These are phyloP conservation scores for Ophiocordyceps unilateralis DNA, from an alignment of 2,329 filamentous ascomycete species.

Conservation along the genomic window DNA sequence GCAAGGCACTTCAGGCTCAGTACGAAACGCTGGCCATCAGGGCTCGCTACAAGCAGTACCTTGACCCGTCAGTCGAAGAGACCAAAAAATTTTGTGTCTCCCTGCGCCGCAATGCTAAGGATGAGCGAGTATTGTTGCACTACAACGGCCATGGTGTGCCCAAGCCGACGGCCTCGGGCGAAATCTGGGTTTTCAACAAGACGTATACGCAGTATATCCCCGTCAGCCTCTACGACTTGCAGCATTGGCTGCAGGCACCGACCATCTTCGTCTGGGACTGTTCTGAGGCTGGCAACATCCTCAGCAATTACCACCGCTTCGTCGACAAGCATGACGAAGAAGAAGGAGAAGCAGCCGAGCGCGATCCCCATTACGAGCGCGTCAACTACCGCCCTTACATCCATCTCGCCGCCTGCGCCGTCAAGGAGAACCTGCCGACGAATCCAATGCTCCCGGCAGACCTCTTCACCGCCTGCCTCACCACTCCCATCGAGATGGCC, in stretches of 20 bases:
- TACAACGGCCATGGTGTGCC: constrained; percentile 98
- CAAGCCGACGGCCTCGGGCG: constrained; percentile 83
- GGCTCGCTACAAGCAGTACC: constrained; percentile 92
- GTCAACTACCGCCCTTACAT: constrained; percentile 56
- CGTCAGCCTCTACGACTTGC: constrained; percentile 84
- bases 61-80: constrained; percentile 93
- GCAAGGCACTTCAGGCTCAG: constrained; percentile 87
- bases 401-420: constrained; percentile 77
- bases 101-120: constrained; percentile 78
- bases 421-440: constrained; percentile 84
- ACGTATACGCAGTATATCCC: constrained; percentile 98
- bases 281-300: constrained; percentile 87
- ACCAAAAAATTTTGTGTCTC: constrained; percentile 93
- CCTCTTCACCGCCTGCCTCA: constrained; percentile 88
- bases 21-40: constrained; percentile 91
- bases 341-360: constrained; percentile 56
- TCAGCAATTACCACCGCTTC: constrained; percentile 86
- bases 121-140: constrained; percentile 90
- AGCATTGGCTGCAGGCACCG: constrained; percentile 88
- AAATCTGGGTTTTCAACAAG: constrained; percentile 99
- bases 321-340: constrained; percentile 90
- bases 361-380: constrained; percentile 72
- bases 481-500: constrained; percentile 94
- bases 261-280: constrained; percentile 97
- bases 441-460: constrained; percentile 88